Conservation (phyloP, 2,329 filamentous ascomycete species). For the Chaetomium strumarium region DNA sequence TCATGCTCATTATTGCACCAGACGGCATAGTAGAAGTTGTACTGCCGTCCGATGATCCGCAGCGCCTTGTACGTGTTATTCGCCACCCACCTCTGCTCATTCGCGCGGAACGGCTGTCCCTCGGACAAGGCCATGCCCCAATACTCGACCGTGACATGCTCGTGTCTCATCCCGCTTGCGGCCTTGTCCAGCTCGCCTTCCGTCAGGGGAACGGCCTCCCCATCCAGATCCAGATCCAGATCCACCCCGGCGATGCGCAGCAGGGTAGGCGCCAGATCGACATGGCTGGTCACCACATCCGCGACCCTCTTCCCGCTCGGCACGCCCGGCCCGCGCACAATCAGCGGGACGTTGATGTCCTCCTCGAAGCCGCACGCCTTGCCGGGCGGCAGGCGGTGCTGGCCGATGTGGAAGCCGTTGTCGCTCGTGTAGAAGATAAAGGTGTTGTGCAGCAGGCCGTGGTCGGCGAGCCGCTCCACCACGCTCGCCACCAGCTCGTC, state of each 20-base stretch:
- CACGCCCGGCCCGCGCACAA: constrained; percentile 54
- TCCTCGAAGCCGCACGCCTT: constrained; percentile 54
- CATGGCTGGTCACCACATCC: constrained; percentile 52
- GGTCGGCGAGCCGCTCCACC: constrained; percentile 24
- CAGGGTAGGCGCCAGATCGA: constrained; percentile 58
- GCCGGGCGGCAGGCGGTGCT: constrained; percentile 52
- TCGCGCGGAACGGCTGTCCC: constrained; percentile 29
- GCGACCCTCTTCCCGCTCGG: constrained; percentile 34
- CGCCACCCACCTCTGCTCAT: constrained; percentile 18
- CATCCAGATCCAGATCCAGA: constrained; percentile 49
- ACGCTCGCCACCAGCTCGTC: constrained; percentile 40
- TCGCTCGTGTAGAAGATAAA: constrained; percentile 54
- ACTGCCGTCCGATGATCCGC: constrained; percentile 47
- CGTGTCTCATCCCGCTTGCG: constrained; percentile 31
- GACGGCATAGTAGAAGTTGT: constrained; percentile 59
- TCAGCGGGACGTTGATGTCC: constrained; percentile 54
- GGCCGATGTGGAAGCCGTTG: constrained; percentile 55
- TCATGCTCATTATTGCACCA: constrained; percentile 66
- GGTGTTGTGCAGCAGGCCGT: constrained; percentile 50
- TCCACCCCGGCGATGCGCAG: constrained; percentile 40
- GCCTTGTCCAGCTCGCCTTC: constrained; percentile 23
- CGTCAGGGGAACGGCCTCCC: constrained; percentile 43
- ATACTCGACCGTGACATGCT: constrained; percentile 54
- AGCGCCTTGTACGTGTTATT: constrained; percentile 58
- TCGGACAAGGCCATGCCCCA: constrained; percentile 43